Percentiles rank a stretch among this genome's conserved stretches.
These are phyloP conservation scores for Dispira simplex DNA, from an alignment of 192 early-diverging fungal genomes.

Conservation along the genomic window DNA sequence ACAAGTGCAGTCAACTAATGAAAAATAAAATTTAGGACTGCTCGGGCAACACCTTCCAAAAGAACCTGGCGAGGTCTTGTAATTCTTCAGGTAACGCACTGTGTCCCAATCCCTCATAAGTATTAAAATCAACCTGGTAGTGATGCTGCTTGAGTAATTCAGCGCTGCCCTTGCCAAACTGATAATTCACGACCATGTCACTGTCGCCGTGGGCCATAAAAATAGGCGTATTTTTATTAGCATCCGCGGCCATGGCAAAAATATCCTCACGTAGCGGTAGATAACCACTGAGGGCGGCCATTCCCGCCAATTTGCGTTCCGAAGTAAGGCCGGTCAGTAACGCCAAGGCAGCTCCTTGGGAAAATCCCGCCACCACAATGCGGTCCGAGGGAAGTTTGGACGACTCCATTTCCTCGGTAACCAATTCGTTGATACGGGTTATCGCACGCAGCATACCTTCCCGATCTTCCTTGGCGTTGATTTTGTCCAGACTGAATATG, in stretches of 20 bases:
- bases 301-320: conserved; percentile 47
- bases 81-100: no score
- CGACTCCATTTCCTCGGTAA: conserved; percentile 56
- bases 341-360: conserved; percentile 73
- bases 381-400: conserved; percentile 55
- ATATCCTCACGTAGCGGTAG: conserved; percentile 35
- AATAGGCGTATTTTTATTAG: conserved; percentile 55
- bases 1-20: no score
- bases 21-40: no score
- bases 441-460: conserved; percentile 48
- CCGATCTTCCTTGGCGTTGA: conserved; percentile 46
- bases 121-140: no score
- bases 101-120: no score
- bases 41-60: no score
- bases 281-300: conserved; percentile 67
- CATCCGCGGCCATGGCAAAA: conserved; percentile 30
- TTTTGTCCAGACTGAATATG: conserved; percentile 33
- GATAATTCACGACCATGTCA: conserved; percentile 52
- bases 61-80: no score
- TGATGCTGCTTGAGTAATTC: no score
- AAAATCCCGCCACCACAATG: conserved; percentile 91
- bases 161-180: no score
- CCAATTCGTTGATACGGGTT: conserved; percentile 34
- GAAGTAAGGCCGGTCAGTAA: conserved; percentile 55
- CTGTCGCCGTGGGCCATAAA: conserved; percentile 72